Evolutionary conservation across 805 yeast species (phyloP).

Genomic region (Cyberlindnera mississippiensis): DNA sequence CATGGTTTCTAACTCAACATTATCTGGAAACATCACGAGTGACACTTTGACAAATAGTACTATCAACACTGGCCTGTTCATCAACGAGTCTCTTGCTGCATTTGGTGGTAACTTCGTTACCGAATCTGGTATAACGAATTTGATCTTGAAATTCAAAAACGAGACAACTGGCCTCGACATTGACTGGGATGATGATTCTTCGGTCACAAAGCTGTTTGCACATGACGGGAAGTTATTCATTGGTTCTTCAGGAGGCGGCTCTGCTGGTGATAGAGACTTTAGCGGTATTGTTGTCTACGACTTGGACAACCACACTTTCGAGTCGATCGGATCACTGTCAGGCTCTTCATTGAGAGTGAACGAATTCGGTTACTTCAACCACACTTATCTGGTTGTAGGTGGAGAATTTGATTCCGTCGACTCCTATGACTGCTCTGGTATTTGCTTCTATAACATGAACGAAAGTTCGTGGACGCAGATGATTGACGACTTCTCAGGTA

Average conservation of each 20-base stretch:
- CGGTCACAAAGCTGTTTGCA: slow-evolving; percentile 20
- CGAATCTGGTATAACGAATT: slow-evolving; percentile 21
- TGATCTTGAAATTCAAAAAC: slow-evolving; percentile 27
- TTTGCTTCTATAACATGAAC: slow-evolving; percentile 62
- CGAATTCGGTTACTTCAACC: slow-evolving; percentile 30
- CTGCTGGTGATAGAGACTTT: slow-evolving; percentile 25
- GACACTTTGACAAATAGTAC: slow-evolving; percentile 17
- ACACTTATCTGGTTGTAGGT: slow-evolving; percentile 56
- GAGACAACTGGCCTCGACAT: slow-evolving; percentile 28
- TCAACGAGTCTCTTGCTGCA: slow-evolving; percentile 47
- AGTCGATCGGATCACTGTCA: slow-evolving; percentile 15
- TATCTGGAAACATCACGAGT: slow-evolving; percentile 20
- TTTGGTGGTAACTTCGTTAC: slow-evolving; percentile 56
- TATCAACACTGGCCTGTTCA: slow-evolving; percentile 34
- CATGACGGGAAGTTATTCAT: slow-evolving; percentile 34
- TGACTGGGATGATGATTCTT: slow-evolving; percentile 21
- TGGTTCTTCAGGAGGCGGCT: slow-evolving; percentile 40
- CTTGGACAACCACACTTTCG: slow-evolving; percentile 31
- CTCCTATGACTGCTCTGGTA: slow-evolving; percentile 48
- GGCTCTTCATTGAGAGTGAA: slow-evolving; percentile 36
- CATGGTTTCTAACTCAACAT: slow-evolving; percentile 11
- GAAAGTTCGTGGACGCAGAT: slow-evolving; percentile 50
- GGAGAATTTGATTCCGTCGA: slow-evolving; percentile 67
- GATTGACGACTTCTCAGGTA: slow-evolving; percentile 43
- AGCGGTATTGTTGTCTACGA: slow-evolving; percentile 53